These are phyloP conservation scores for Coemansia sp. DNA, from an alignment of 192 early-diverging fungal genomes.

Conservation along the genomic window DNA sequence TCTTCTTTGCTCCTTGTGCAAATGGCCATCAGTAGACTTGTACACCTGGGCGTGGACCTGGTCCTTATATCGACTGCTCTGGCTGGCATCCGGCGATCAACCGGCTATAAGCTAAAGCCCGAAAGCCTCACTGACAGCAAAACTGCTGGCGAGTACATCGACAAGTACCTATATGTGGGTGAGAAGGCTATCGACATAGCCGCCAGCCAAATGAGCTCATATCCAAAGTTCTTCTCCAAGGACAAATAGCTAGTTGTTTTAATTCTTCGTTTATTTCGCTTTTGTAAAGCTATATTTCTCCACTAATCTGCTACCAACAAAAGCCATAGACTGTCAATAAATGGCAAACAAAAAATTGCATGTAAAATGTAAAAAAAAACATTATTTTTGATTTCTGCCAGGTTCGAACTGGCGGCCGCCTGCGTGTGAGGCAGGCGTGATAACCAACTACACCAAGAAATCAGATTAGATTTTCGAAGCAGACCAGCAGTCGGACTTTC, in stretches of 20 bases:
- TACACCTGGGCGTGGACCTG: constrained; percentile 45
- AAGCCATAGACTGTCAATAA: not conserved
- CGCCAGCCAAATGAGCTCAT: constrained; percentile 20
- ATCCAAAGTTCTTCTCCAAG: constrained; percentile 25
- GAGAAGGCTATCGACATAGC: constrained; percentile 35
- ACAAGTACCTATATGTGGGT: constrained; percentile 33
- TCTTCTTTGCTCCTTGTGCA: not conserved
- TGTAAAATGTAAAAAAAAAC: no score
- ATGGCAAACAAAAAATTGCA: no score
- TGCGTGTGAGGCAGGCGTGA: no score
- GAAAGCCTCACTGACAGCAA: constrained; percentile 36
- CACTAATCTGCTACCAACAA: no score
- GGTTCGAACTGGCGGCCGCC: no score
- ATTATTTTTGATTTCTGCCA: no score
- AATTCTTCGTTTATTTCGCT: no score
- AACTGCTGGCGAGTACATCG: constrained; percentile 30
- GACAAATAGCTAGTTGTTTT: constrained; percentile 2
- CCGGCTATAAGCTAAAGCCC: constrained; percentile 33
- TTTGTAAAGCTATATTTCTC: no score
- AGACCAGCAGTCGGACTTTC: no score
- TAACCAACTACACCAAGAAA: no score
- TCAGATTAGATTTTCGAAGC: no score
- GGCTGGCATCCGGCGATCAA: constrained; percentile 44
- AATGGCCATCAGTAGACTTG: constrained; percentile 34
- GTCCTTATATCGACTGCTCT: constrained; percentile 41